Percentiles rank a stretch among this genome's conserved stretches.
Evolutionary conservation across 192 early-diverging fungal genomes (phyloP).

Genomic region (Powellomyces hirtus): DNA sequence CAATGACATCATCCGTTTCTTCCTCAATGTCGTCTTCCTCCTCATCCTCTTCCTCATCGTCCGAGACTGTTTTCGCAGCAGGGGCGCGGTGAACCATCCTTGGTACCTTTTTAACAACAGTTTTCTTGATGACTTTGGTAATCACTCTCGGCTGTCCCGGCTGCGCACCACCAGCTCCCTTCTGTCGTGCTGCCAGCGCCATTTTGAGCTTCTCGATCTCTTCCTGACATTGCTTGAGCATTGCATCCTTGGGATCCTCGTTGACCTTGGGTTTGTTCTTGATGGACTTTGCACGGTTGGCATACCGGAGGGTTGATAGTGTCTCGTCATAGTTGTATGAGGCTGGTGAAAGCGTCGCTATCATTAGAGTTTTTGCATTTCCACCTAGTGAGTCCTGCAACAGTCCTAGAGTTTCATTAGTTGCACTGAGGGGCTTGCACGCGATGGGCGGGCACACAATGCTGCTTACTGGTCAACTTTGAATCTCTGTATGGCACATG

Average conservation of each 20-base stretch:
- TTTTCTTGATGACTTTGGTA: conserved; percentile 52
- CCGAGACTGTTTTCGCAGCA: not conserved
- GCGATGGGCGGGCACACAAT: not conserved
- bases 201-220: conserved; percentile 60
- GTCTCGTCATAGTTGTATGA: conserved; percentile 68
- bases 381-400: conserved; percentile 67
- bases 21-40: conserved; percentile 59
- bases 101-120: conserved; percentile 48
- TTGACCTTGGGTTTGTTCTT: conserved; percentile 72
- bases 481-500: conserved; percentile 68
- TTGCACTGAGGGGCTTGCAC: no score
- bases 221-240: conserved; percentile 67
- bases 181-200: conserved; percentile 45
- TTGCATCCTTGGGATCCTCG: conserved; percentile 68
- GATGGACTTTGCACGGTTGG: conserved; percentile 65
- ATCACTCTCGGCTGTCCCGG: conserved; percentile 25
- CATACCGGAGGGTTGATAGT: conserved; percentile 60
- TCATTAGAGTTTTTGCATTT: conserved; percentile 65
- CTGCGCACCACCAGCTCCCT: conserved; percentile 14
- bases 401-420: conserved; percentile 26
- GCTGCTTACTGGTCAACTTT: conserved; percentile 47
- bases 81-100: conserved; percentile 15
- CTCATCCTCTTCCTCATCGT: conserved; percentile 50
- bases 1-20: conserved; percentile 28
- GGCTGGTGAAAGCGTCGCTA: conserved; percentile 62